Base-by-base conservation (phyloP, 2,329 filamentous ascomycete species). In the Phialophora tarda region DNA sequence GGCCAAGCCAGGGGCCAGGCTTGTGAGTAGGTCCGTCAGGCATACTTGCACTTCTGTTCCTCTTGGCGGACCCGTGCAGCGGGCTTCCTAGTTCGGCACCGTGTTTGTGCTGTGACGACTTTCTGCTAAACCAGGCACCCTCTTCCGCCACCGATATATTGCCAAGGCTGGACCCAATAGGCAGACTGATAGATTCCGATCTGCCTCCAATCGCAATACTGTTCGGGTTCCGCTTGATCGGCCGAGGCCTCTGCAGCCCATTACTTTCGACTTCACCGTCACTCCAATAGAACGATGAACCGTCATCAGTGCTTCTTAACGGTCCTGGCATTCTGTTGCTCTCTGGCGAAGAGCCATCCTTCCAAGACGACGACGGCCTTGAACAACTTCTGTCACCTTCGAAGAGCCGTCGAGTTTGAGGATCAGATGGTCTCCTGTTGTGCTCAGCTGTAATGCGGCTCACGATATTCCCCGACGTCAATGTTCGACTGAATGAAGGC, bases 131-230 rank as follows among this genome's bases (percentile, higher is more conserved):
- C 62, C 68, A 67, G 8, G 55, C 59, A 38, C 53, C 47, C 32
- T 67, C 68, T 50, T 59, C 65, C 24, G 62, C 56, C n/a, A 58
- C 51, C n/a, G 65, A 63, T 2, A 59, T 17, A 21, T 60, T 60
- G 17, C 48, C 38, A 14, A 64, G 59, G 55, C 56, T 66, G 24
- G 59, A 65, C 17, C 58, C 24, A 21, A 67, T 54, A 51, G 65
- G 68, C 11, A 69, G 28, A 34, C 63, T 67, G 30, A 69, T 59
- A 11, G 68, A 67, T 21, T 65, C 68, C 38, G 69, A 69, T 59
- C 69, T 69, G 26, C 71, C 71, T 32, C 64, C 71, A n/a, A 72
- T 59, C 28, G 71, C 71, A 12, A 72, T 55, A 54, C 71, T 72
- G 51, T 72, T 65, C 12, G 66, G 63, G 54, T 71, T 72, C 17